Evolutionary conservation across 306 rosid genomes (phyloP).

Genomic region (Rubus parviflorus): DNA sequence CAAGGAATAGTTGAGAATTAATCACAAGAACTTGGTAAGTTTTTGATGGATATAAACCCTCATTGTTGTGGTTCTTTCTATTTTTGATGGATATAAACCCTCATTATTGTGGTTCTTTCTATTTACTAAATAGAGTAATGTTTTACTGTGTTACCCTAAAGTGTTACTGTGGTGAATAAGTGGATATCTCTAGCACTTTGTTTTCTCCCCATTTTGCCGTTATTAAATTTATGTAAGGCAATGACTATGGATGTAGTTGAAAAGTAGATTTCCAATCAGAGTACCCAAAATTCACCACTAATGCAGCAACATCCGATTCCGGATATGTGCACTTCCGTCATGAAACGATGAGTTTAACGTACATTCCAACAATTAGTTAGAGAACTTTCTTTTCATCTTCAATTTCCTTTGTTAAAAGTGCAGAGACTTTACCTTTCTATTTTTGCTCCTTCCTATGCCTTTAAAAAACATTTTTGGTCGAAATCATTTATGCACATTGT

Average conservation of each 20-base stretch:
- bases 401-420: neutral
- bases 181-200: neutral
- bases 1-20: conserved; percentile 2
- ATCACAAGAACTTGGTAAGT: neutral
- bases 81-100: too few relatives aligned
- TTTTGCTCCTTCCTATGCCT: conserved; percentile 1
- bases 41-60: neutral
- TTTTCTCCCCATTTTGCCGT: neutral
- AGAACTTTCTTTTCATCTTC: neutral
- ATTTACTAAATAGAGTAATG: neutral
- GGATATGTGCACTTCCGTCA: neutral
- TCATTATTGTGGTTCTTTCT: neutral
- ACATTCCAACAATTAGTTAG: neutral
- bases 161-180: neutral
- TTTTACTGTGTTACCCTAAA: neutral
- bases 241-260: neutral
- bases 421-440: neutral
- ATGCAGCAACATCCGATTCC: neutral
- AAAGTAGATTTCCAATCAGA: neutral
- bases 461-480: neutral
- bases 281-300: neutral
- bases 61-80: neutral
- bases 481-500: neutral
- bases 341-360: neutral
- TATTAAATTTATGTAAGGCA: neutral